Conservation (phyloP, 1,284 basidiomycete species). For the Afroboletus lepidellus region DNA sequence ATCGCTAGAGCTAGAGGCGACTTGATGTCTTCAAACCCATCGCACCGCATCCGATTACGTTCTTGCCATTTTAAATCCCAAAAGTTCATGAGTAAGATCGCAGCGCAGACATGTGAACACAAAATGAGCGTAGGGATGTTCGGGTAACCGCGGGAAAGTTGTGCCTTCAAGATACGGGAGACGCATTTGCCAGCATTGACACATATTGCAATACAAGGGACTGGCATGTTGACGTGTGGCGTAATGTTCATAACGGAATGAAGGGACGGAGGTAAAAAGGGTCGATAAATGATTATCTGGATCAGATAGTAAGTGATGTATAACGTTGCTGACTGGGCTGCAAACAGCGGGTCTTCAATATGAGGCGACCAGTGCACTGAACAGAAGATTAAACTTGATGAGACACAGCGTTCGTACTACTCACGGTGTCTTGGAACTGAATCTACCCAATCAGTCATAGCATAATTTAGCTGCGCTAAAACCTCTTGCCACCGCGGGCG, state of each 20-base stretch:
- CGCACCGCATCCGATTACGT: constrained; percentile 26
- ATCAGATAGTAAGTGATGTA: constrained; percentile 69
- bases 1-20: constrained; percentile 40
- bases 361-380: constrained; percentile 70
- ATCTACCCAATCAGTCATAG: constrained; percentile 72
- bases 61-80: constrained; percentile 53
- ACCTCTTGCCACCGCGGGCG: constrained; percentile 58
- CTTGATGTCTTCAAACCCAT: constrained; percentile 40
- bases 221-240: constrained; percentile 33
- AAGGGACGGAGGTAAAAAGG: constrained; percentile 57
- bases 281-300: constrained; percentile 73
- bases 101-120: constrained; percentile 45
- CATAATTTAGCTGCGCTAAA: constrained; percentile 69
- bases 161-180: constrained; percentile 57
- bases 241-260: constrained; percentile 23
- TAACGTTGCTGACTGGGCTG: constrained; percentile 68
- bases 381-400: neutral
- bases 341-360: constrained; percentile 51
- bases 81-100: constrained; percentile 44
- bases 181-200: constrained; percentile 64
- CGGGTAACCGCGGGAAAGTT: constrained; percentile 42
- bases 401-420: constrained; percentile 26
- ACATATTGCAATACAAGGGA: constrained; percentile 63
- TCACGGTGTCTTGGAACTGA: constrained; percentile 66
- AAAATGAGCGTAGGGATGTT: constrained; percentile 42